Evolutionary conservation across 1,284 basidiomycete species (phyloP).

Genomic region (Pascua sp.): DNA sequence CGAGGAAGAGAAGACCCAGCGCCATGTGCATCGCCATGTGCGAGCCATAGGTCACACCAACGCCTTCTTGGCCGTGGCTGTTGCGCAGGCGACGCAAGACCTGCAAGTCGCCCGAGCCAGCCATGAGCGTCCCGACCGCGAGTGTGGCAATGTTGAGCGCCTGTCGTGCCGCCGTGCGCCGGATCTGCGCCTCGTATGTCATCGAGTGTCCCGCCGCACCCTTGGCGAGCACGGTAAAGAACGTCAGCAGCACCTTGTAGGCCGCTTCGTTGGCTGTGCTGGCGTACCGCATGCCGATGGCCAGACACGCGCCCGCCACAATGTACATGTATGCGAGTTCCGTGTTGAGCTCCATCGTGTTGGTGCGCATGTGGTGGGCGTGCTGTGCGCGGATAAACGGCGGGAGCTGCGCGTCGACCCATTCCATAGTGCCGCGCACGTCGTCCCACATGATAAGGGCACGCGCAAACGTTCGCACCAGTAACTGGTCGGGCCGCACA

Average conservation of each 20-base stretch:
- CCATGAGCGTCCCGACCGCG: constrained; percentile 85
- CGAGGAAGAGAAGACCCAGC: constrained; percentile 88
- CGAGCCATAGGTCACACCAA: constrained; percentile 75
- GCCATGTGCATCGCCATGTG: constrained; percentile 91
- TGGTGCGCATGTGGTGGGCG: constrained; percentile 52
- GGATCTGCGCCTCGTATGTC: constrained; percentile 77
- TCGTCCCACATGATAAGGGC: constrained; percentile 84
- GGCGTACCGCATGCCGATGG: constrained; percentile 86
- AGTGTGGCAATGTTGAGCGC: constrained; percentile 83
- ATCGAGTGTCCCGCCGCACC: constrained; percentile 59
- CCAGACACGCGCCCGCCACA: constrained; percentile 84
- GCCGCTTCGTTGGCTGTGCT: constrained; percentile 86
- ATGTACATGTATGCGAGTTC: constrained; percentile 87
- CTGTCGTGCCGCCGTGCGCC: constrained; percentile 79
- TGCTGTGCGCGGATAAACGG: constrained; percentile 61
- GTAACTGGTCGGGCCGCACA: constrained; percentile 80
- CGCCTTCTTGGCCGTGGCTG: constrained; percentile 83
- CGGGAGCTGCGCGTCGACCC: constrained; percentile 76
- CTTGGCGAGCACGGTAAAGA: constrained; percentile 67
- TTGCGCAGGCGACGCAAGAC: constrained; percentile 83
- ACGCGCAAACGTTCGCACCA: constrained; percentile 73
- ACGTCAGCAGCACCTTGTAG: constrained; percentile 72
- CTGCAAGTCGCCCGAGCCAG: constrained; percentile 90
- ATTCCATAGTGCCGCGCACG: constrained; percentile 68
- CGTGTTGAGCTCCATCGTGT: constrained; percentile 61